These are phyloP conservation scores for Scalesia atractyloides DNA, from an alignment of 129 eudicot species.

Conservation along the genomic window DNA sequence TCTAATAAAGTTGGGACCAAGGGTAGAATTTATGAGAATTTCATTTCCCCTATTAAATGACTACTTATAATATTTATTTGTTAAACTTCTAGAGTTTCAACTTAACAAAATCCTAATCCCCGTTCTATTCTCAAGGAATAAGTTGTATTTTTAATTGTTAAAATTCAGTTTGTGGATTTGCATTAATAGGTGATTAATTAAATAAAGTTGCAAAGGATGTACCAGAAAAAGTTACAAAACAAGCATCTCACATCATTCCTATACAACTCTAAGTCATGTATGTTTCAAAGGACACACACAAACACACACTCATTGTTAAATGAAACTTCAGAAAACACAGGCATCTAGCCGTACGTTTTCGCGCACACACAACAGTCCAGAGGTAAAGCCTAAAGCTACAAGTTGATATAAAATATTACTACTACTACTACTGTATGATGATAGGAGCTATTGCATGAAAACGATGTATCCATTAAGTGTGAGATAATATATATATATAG, in stretches of 20 bases:
- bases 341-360: constrained; percentile 31
- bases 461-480: constrained; percentile 24
- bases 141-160: background rate
- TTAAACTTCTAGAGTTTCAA: background rate
- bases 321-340: constrained; percentile 42
- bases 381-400: constrained; percentile 26
- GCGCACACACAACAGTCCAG: constrained; percentile 31
- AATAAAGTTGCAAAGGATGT: constrained; percentile 23
- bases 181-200: background rate
- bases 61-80: background rate
- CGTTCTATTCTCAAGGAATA: background rate
- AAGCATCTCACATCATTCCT: constrained; percentile 44
- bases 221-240: constrained; percentile 22
- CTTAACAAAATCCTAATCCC: background rate
- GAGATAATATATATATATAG: background rate
- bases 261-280: constrained; percentile 49
- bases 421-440: constrained; percentile 20
- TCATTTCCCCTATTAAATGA: background rate
- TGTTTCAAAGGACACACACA: constrained; percentile 46
- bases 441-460: constrained; percentile 32
- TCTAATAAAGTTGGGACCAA: background rate
- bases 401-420: constrained; percentile 30
- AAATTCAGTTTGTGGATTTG: background rate
- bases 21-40: background rate
- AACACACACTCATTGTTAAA: constrained; percentile 40